Percentiles rank a stretch among this genome's conserved stretches.
Conservation (phyloP, 352 stramenopile species). For the Globisporangium cylindrosporum region DNA sequence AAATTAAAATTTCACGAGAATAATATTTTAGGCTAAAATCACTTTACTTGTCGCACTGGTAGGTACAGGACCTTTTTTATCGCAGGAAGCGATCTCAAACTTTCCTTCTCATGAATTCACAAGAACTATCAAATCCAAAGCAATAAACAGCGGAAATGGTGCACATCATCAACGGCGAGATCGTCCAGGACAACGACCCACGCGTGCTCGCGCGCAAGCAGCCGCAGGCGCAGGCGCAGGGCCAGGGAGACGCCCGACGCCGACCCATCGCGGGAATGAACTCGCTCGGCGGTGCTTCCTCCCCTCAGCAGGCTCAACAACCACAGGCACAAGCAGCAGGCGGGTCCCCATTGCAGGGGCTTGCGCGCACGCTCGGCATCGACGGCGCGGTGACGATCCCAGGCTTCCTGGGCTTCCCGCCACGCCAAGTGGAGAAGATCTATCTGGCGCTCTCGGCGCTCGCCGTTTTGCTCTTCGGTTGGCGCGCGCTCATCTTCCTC, state of each 20-base stretch:
- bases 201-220: slow-evolving; percentile 39
- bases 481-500: slow-evolving; percentile 69
- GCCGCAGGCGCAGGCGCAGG: background rate
- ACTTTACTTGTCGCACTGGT: too few relatives aligned
- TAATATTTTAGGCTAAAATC: too few relatives aligned
- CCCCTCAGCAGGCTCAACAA: slow-evolving; percentile 6
- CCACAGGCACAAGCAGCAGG: slow-evolving; percentile 6
- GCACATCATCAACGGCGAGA: slow-evolving; percentile 89
- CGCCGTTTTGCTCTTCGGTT: slow-evolving; percentile 60
- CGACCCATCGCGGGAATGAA: slow-evolving; percentile 23
- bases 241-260: background rate
- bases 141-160: slow-evolving; percentile 44
- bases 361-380: slow-evolving; percentile 52
- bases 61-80: too few relatives aligned
- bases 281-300: slow-evolving; percentile 13
- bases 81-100: too few relatives aligned
- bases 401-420: slow-evolving; percentile 48
- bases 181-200: slow-evolving; percentile 82
- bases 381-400: slow-evolving; percentile 65
- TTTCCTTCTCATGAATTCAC: too few relatives aligned
- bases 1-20: too few relatives aligned
- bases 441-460: slow-evolving; percentile 56
- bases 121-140: background rate
- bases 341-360: slow-evolving; percentile 40
- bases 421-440: slow-evolving; percentile 66